Conservation (phyloP, 1,284 basidiomycete genomes). For the Ustilago trichophora region DNA sequence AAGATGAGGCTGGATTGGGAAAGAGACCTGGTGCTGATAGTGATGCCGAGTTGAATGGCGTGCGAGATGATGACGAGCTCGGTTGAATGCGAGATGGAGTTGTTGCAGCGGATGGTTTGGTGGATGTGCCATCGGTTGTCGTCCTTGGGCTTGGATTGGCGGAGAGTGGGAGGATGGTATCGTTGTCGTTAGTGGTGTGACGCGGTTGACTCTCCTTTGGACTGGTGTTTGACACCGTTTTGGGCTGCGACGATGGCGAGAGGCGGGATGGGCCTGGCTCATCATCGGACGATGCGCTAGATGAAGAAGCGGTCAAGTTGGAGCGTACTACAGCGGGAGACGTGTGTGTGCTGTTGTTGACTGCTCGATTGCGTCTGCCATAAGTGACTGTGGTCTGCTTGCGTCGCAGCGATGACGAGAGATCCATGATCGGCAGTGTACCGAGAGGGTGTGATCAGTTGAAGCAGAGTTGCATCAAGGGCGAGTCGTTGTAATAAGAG, state of each 20-base stretch:
- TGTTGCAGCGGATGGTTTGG: neutral
- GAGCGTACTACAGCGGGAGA: slow-evolving; percentile 11
- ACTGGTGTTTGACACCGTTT: neutral
- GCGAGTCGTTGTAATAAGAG: too few relatives aligned
- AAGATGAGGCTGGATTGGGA: slow-evolving; percentile 11
- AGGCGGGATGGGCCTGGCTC: slow-evolving; percentile 3
- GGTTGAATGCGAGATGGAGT: slow-evolving; percentile 1
- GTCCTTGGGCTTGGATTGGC: neutral
- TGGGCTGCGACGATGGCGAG: slow-evolving; percentile 7
- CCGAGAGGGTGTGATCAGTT: neutral
- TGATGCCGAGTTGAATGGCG: slow-evolving; percentile 8
- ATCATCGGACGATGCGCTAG: slow-evolving; percentile 27
- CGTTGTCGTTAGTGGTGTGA: neutral
- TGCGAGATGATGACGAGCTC: slow-evolving; percentile 1
- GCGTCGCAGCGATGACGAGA: slow-evolving; percentile 17
- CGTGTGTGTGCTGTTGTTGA: slow-evolving; percentile 7
- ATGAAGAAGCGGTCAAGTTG: neutral
- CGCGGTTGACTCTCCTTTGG: neutral
- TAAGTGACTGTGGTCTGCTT: slow-evolving; percentile 30
- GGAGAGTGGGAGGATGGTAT: slow-evolving; percentile 1
- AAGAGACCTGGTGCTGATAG: slow-evolving; percentile 6
- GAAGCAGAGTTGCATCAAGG: neutral
- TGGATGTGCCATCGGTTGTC: neutral
- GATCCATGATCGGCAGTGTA: slow-evolving; percentile 24
- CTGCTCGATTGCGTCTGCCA: slow-evolving; percentile 20